Conservation (phyloP, 164 flowering plant genomes). For the Platanus orientalis region DNA sequence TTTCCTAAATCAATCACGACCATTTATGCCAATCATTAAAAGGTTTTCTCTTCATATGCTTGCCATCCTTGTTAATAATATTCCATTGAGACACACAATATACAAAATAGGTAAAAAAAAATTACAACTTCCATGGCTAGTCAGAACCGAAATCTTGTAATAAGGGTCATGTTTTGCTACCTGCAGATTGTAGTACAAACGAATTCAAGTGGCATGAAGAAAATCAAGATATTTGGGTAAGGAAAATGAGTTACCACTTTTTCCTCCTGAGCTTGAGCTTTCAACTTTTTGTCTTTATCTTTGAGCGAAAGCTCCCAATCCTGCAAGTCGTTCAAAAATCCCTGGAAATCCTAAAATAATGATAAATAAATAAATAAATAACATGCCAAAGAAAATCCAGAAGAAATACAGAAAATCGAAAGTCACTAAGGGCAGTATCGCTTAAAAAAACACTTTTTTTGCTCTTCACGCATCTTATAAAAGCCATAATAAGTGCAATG, state of each 20-base stretch:
- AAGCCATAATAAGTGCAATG: no score
- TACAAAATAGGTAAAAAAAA: no score
- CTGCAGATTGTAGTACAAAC: background rate
- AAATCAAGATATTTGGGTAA: background rate
- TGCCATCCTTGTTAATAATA: no score
- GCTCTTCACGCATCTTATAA: no score
- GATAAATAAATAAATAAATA: no score
- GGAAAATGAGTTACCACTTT: slow-evolving; percentile 25
- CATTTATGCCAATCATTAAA: no score
- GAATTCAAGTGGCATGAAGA: background rate
- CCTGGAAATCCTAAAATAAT: slow-evolving; percentile 63
- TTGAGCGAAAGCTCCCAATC: slow-evolving; percentile 70
- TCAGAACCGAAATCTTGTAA: no score
- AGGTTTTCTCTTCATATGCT: no score
- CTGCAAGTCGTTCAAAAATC: slow-evolving; percentile 77
- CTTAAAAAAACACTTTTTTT: background rate
- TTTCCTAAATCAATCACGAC: no score
- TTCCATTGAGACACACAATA: no score
- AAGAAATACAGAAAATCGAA: background rate
- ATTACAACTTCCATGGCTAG: no score
- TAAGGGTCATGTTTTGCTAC: no score
- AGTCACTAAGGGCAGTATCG: background rate
- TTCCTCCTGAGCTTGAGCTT: slow-evolving; percentile 30
- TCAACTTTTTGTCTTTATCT: slow-evolving; percentile 60
- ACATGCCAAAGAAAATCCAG: slow-evolving; percentile 6